Conservation (phyloP, 176 grass and related monocot genomes). For the Triticum monococcum region DNA sequence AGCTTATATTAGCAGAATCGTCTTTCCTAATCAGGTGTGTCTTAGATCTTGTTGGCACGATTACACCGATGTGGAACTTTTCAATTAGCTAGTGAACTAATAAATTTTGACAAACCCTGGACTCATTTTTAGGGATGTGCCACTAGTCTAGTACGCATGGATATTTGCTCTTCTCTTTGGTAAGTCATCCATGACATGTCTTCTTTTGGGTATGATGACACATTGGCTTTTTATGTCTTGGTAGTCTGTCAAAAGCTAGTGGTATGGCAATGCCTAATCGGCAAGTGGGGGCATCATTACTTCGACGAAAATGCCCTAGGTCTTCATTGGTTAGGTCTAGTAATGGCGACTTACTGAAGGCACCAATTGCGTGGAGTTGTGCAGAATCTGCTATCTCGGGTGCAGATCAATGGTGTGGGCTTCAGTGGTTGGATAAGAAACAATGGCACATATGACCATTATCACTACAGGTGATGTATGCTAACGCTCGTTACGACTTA, state of each 20-base stretch:
- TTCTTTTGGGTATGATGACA: neutral
- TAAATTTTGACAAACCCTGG: neutral
- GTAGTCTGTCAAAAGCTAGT: neutral
- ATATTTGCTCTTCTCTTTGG: neutral
- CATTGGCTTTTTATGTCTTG: neutral
- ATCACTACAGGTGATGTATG: neutral
- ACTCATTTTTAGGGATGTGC: neutral
- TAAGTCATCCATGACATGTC: neutral
- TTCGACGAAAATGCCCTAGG: neutral
- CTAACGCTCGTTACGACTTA: neutral
- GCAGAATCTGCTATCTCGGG: neutral
- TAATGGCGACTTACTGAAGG: neutral
- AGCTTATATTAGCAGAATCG: neutral
- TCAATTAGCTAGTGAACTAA: neutral
- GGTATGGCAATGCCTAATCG: neutral
- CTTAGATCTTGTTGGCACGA: neutral
- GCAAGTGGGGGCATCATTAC: neutral
- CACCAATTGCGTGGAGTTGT: neutral
- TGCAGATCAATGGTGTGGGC: neutral
- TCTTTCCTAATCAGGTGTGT: neutral
- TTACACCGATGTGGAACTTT: neutral
- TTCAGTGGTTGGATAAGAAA: neutral
- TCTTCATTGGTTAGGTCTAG: neutral
- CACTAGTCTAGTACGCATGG: neutral
- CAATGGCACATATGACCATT: neutral